phyloP scores from a whole-genome alignment of 2,329 filamentous ascomycete genomes.

The Calonectria pseudoreteaudii region DNA sequence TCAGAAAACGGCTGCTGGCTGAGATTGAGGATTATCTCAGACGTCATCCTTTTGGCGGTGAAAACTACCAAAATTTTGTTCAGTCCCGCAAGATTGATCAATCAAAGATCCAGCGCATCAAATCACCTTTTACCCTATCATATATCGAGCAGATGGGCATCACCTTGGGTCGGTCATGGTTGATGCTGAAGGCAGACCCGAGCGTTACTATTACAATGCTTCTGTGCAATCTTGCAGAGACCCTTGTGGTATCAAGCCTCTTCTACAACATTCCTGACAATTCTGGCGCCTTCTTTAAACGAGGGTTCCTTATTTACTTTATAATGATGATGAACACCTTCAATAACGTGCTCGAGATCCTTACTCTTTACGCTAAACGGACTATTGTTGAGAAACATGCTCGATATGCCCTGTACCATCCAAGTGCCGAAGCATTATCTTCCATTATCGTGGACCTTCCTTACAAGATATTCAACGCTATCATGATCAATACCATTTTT shows the following conservation, averaged over 20 bases:
- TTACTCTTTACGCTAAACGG: slow-evolving; percentile 43
- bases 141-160: slow-evolving; percentile 57
- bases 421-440: slow-evolving; percentile 33
- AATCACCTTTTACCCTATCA: slow-evolving; percentile 60
- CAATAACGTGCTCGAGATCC: slow-evolving; percentile 37
- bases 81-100: slow-evolving; percentile 28
- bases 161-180: slow-evolving; percentile 52
- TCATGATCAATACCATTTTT: slow-evolving; percentile 57
- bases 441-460: slow-evolving; percentile 26
- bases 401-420: slow-evolving; percentile 46
- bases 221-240: slow-evolving; percentile 57
- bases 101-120: slow-evolving; percentile 50
- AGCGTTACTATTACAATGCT: slow-evolving; percentile 52
- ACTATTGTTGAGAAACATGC: slow-evolving; percentile 46
- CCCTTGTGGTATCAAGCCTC: slow-evolving; percentile 61
- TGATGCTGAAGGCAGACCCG: slow-evolving; percentile 53
- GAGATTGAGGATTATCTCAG: slow-evolving; percentile 43
- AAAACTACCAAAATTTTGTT: slow-evolving; percentile 24
- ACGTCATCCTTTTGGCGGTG: slow-evolving; percentile 23
- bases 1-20: slow-evolving; percentile 36
- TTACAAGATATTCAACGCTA: slow-evolving; percentile 24
- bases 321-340: slow-evolving; percentile 63
- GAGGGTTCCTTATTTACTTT: slow-evolving; percentile 61
- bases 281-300: slow-evolving; percentile 56
- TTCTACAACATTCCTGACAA: slow-evolving; percentile 59